Percentiles rank a stretch among this genome's conserved stretches.
These are phyloP conservation scores for Kuraishia molischiana DNA, from an alignment of 805 yeast species.

Conservation along the genomic window DNA sequence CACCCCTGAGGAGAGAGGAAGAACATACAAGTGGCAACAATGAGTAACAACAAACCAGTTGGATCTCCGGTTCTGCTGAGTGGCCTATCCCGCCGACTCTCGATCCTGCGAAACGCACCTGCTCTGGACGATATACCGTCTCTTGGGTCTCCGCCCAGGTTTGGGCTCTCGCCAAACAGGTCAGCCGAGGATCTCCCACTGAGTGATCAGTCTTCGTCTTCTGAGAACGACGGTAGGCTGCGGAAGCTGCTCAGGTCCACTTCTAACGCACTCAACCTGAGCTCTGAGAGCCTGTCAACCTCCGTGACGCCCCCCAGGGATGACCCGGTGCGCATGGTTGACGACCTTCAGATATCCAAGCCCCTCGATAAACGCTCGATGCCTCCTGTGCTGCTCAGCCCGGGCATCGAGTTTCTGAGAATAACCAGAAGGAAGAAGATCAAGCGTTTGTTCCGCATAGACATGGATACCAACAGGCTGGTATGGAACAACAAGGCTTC, in stretches of 20 bases:
- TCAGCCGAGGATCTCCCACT: background rate
- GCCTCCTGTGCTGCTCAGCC: constrained; percentile 37
- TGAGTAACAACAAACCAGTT: too few species aligned
- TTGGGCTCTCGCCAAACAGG: background rate
- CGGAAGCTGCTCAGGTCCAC: background rate
- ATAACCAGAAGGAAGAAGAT: constrained; percentile 64
- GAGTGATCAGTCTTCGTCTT: too few species aligned
- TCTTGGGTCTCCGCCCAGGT: too few species aligned
- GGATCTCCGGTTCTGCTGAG: too few species aligned
- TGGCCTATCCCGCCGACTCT: background rate
- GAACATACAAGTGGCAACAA: too few species aligned
- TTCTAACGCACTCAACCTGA: background rate
- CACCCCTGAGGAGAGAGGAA: too few species aligned
- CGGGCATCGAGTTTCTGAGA: constrained; percentile 56
- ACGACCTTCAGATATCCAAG: background rate
- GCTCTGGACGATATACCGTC: background rate
- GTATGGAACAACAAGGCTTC: constrained; percentile 46
- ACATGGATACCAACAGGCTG: constrained; percentile 42
- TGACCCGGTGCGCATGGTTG: background rate
- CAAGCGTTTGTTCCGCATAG: constrained; percentile 45
- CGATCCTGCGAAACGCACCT: background rate
- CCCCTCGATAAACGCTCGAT: constrained; percentile 20
- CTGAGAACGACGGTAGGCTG: background rate
- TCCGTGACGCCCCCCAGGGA: background rate
- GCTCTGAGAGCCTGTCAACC: background rate